Evolutionary conservation across 495 filamentous ascomycete genomes (phyloP), one percentile per base, ranked within the genome.

Genomic region (Talaromyces stipitatus): DNA sequence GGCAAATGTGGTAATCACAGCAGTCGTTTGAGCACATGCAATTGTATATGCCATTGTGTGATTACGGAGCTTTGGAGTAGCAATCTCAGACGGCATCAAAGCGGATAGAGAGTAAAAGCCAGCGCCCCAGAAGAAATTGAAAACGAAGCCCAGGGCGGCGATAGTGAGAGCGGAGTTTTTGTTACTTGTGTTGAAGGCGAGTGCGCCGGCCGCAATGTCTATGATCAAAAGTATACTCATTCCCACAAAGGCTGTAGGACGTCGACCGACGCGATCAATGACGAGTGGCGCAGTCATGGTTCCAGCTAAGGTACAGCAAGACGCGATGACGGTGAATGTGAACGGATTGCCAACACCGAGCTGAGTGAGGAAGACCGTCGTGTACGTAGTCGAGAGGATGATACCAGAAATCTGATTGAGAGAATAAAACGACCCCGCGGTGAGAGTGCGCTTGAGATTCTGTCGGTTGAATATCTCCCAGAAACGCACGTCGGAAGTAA

Each of bases 21-120:
- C 69, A 2, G 68, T 74, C 4, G 66, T 65, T 20, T 68, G 69
- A 6, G 68, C 66, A 46, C 69, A 72, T 4, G 69, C 69, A 33
- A 74, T 65, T 1, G 71, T 74, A 54, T 74, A 72, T 1, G 71
- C 67, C 71, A 74, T 72, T 33, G 68, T 72, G 41, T 68, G 64
- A 56, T 72, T 68, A 28, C 69, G 71, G 7, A 74, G 63, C 43
- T 70, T 74, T n/a, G 71, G 68, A 6, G 69, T 74, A 6, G 71
- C 71, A 16, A 72, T 72, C 50, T 74, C 71, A 2, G 71, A 65
- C 2, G 71, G 71, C 66, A 74, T 71, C 45, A 74, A 45, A 22
- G 57, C 64, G 9, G 67, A 70, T 11, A 72, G 48, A 0, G 70
- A 69, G 55, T 57, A 66, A 56, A 72, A 72, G 1, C 68, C 70